phyloP scores from a whole-genome alignment of 2,329 filamentous ascomycete species.

The Torrubiellomyces zombiae region DNA sequence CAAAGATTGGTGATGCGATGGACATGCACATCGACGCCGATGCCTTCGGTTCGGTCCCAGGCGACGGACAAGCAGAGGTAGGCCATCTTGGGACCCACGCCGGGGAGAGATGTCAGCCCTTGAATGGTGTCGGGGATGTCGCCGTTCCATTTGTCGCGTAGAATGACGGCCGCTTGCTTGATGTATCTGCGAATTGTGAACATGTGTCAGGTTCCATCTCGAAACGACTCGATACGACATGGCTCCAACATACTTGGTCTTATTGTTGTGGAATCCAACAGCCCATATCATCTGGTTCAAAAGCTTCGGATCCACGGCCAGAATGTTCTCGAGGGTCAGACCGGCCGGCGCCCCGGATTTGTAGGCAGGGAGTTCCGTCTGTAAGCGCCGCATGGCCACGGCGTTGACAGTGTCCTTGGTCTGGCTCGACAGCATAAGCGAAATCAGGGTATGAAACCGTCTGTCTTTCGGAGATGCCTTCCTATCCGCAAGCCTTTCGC shows the following conservation, averaged over 20 bases:
- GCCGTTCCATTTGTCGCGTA: constrained; percentile 50
- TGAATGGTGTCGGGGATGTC: constrained; percentile 71
- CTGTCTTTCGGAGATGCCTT: constrained; percentile 35
- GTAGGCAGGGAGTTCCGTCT: constrained; percentile 50
- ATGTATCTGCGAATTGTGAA: too few species aligned
- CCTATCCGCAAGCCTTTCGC: constrained; percentile 53
- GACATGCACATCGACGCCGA: constrained; percentile 89
- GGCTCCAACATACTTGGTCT: constrained; percentile 42
- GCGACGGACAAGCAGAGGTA: constrained; percentile 69
- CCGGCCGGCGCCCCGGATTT: constrained; percentile 26
- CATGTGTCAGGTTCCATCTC: too few species aligned
- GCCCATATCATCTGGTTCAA: constrained; percentile 63
- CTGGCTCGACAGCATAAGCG: constrained; percentile 82
- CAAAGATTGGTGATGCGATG: constrained; percentile 89
- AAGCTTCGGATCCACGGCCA: constrained; percentile 48
- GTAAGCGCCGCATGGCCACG: constrained; percentile 62
- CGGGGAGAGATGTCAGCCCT: constrained; percentile 61
- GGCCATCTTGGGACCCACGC: constrained; percentile 90
- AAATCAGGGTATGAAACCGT: constrained; percentile 72
- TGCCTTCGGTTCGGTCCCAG: constrained; percentile 51
- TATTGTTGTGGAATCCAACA: constrained; percentile 91
- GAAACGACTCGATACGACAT: neutral
- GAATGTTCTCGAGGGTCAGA: constrained; percentile 61
- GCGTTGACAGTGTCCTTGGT: constrained; percentile 88
- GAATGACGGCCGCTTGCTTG: constrained; percentile 55